Evolutionary conservation across 2,329 filamentous ascomycete genomes (phyloP), one percentile per base, ranked within the genome.

Genomic region (Dothidotthia symphoricarpi): DNA sequence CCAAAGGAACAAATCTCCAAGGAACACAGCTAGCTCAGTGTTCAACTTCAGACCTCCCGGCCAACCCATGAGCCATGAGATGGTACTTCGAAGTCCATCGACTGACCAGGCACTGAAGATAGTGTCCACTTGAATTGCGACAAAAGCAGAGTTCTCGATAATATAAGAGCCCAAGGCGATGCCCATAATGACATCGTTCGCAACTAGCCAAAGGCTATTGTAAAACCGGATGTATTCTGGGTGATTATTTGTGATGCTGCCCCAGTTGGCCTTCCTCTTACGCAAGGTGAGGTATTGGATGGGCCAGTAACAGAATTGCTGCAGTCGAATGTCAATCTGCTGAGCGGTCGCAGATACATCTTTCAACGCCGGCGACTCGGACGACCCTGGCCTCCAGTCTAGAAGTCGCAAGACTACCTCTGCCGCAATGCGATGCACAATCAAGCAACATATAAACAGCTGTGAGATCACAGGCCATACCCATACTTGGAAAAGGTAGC

Each of bases 251-350:
- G 90, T 96, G 38, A 97, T 86, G 63, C 91, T 97, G 41, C 89
- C 87, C 91, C 93, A 97, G 55, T 95, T 88, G 47, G 84, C 82
- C 61, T 95, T 94, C 26, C 90, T 78, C 59, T 87, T 83, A n/a
- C 90, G 84, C 31, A 98, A 69, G 12, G 89, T 97, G 28, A 91
- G 77, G 62, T 97, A 96, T 65, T 98, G 91, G 68, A 95, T 88
- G 2, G 93, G 94, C 90, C 91, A 97, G 66, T 98, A 98, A 68
- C 91, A 97, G 62, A 97, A 97, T 63, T 98, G 93, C 63, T 97
- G 89, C 15, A 98, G 76, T 4, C 93, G 86, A 49, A 98, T 96
- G 68, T 98, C 93, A 24, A 98, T 83, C 67, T 98, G 93, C 64
- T 98, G 93, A 16, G 93, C 93, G 0, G 91, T 97, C 11, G 93